phyloP scores from a whole-genome alignment of 768 basidiomycete genomes.

The Amanita exitialis region DNA sequence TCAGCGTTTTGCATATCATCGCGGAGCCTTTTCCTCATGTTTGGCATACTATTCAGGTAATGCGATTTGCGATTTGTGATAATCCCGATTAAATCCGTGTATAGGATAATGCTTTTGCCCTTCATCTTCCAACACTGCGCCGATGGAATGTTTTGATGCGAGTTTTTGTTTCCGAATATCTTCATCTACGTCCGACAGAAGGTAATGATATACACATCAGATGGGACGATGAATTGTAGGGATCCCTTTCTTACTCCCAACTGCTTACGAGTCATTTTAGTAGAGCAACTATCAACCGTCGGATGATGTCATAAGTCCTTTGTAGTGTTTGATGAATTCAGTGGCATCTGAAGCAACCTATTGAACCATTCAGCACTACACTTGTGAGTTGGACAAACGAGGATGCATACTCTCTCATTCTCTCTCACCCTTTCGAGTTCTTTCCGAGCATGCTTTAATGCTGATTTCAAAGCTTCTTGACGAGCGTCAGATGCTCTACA shows the following conservation, averaged over 20 bases:
- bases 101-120: conserved; percentile 83
- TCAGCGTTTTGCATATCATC: conserved; percentile 86
- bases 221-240: conserved; percentile 4
- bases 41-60: conserved; percentile 76
- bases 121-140: conserved; percentile 78
- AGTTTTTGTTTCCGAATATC: conserved; percentile 85
- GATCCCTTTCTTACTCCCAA: background rate
- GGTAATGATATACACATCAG: background rate
- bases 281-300: background rate
- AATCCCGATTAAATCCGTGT: background rate
- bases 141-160: conserved; percentile 86
- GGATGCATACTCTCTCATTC: conserved; percentile 21
- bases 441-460: conserved; percentile 21
- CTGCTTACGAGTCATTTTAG: background rate
- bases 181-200: conserved; percentile 45
- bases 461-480: conserved; percentile 17
- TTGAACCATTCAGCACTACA: background rate
- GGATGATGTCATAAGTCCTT: conserved; percentile 17
- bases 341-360: conserved; percentile 26
- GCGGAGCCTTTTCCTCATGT: conserved; percentile 81
- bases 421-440: conserved; percentile 24
- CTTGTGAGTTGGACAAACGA: background rate
- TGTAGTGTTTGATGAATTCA: conserved; percentile 24
- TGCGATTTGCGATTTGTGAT: background rate
- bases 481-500: conserved; percentile 16